Conservation (phyloP, 176 grass and related monocot species). For the Musa troglodytarum region DNA sequence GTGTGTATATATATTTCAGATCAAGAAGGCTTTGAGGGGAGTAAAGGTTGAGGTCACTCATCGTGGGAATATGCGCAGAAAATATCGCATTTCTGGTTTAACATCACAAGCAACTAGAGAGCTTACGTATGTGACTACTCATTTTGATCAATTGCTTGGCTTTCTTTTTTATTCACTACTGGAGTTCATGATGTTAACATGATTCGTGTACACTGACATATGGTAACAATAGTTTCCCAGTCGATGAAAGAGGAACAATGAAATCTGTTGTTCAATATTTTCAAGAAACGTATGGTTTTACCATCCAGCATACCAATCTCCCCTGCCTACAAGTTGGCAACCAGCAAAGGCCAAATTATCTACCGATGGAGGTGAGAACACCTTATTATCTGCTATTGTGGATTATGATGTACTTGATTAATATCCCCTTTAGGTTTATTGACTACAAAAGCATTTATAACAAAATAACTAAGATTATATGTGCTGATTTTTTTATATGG, state of each 20-base stretch:
- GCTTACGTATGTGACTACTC: constrained; percentile 46
- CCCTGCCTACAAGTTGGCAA: constrained; percentile 87
- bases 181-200: background rate
- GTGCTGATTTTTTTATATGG: background rate
- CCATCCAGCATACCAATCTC: constrained; percentile 74
- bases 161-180: background rate
- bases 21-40: constrained; percentile 85
- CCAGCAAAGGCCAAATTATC: constrained; percentile 81
- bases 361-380: constrained; percentile 86
- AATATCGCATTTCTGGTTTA: constrained; percentile 81
- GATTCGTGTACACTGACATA: background rate
- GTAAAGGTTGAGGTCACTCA: constrained; percentile 96
- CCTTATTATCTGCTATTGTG: constrained; percentile 4
- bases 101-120: constrained; percentile 76
- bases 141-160: background rate
- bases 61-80: constrained; percentile 91
- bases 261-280: constrained; percentile 96
- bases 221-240: constrained; percentile 47
- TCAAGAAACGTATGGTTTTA: constrained; percentile 91
- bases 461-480: background rate
- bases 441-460: background rate
- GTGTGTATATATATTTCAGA: constrained; percentile 31
- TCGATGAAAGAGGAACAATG: constrained; percentile 70
- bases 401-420: background rate
- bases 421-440: background rate